Percentiles rank a stretch among this genome's conserved stretches.
Conservation (phyloP, 805 yeast species). For the Saccharomyces mikatae region DNA sequence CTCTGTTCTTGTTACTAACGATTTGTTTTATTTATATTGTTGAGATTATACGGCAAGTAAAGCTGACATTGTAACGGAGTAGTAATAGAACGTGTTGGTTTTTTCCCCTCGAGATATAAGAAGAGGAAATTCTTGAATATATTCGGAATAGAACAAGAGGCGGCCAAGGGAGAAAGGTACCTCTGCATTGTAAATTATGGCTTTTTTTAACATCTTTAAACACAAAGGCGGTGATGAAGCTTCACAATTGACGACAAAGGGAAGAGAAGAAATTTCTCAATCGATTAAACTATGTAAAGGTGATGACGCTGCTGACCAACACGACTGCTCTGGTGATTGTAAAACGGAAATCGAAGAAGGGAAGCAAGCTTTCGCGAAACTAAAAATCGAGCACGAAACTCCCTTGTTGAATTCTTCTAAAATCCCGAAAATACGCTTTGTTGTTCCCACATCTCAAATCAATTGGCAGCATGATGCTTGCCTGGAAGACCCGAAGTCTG, state of each 20-base stretch:
- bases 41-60: neutral
- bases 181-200: neutral
- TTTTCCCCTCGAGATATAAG: neutral
- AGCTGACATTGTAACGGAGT: neutral
- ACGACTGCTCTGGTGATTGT: conserved; percentile 17
- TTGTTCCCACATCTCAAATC: conserved; percentile 73
- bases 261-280: conserved; percentile 11
- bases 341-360: conserved; percentile 25
- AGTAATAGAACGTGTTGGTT: neutral
- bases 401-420: conserved; percentile 65
- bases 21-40: neutral
- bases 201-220: neutral
- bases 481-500: conserved; percentile 33
- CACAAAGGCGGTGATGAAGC: neutral
- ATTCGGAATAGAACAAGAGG: neutral
- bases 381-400: conserved; percentile 27
- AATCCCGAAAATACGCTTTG: conserved; percentile 60
- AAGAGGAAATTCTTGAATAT: neutral
- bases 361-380: conserved; percentile 17
- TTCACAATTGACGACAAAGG: conserved; percentile 3
- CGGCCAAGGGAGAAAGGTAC: neutral
- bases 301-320: conserved; percentile 14
- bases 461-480: conserved; percentile 82
- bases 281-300: conserved; percentile 20
- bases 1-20: neutral